Evolutionary conservation across 129 eudicot genomes (phyloP).

Genomic region (Sambucus nigra): DNA sequence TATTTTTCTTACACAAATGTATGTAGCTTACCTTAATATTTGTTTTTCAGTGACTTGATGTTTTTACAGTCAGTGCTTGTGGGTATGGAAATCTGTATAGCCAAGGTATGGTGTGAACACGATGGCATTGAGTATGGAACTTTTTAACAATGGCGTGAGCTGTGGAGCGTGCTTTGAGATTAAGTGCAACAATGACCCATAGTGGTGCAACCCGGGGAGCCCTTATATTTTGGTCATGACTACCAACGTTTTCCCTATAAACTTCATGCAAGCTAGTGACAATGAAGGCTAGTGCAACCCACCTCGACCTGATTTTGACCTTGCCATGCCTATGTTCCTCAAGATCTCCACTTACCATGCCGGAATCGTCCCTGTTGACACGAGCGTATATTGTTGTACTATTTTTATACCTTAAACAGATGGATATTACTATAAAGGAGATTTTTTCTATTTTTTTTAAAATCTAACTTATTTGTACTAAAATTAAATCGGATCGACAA

Average conservation of each 20-base stretch:
- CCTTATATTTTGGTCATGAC: constrained; percentile 71
- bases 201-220: constrained; percentile 80
- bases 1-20: not conserved
- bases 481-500: no score
- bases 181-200: constrained; percentile 47
- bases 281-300: constrained; percentile 94
- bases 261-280: constrained; percentile 50
- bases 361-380: constrained; percentile 79
- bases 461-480: no score
- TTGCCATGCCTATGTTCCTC: constrained; percentile 79
- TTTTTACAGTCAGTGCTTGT: constrained; percentile 62
- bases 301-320: constrained; percentile 80
- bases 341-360: constrained; percentile 63
- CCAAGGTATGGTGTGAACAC: constrained; percentile 77
- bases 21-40: not conserved
- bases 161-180: constrained; percentile 84
- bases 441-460: no score
- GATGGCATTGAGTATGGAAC: constrained; percentile 72
- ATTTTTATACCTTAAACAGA: no score
- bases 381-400: no score
- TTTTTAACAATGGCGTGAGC: constrained; percentile 60
- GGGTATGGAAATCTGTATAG: constrained; percentile 78
- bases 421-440: no score
- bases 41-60: not conserved
- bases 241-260: constrained; percentile 82